A percentile compares a stretch with the other conserved stretches of the same genome.
Conservation (phyloP, 192 early-diverging fungal species). For the Spizellomyces sp. region DNA sequence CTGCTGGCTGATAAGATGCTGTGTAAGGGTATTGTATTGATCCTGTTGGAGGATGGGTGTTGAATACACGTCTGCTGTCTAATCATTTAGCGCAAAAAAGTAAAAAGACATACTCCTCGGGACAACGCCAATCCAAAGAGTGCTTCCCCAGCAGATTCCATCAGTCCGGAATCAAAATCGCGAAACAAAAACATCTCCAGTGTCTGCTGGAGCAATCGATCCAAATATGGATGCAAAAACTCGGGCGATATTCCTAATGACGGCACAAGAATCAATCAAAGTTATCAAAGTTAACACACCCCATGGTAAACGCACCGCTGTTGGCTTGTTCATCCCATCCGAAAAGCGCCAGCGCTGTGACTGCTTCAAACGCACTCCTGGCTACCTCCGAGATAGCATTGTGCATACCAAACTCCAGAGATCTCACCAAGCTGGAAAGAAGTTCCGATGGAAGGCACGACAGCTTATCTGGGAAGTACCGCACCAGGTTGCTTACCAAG, state of each 20-base stretch:
- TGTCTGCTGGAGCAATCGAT: constrained; percentile 53
- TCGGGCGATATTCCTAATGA: constrained; percentile 21
- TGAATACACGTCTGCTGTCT: neutral
- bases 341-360: constrained; percentile 61
- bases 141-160: constrained; percentile 63
- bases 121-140: constrained; percentile 60
- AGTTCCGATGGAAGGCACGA: constrained; percentile 48
- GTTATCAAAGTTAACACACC: too few species aligned
- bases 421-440: constrained; percentile 58
- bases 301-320: too few species aligned
- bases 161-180: constrained; percentile 61
- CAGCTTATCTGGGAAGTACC: constrained; percentile 66
- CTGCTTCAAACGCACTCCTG: constrained; percentile 63
- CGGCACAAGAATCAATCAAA: constrained; percentile 10
- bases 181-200: constrained; percentile 65
- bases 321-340: constrained; percentile 48
- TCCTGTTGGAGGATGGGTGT: constrained; percentile 26
- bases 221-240: constrained; percentile 44
- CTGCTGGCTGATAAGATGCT: constrained; percentile 56
- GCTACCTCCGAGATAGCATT: constrained; percentile 62
- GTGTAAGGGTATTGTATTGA: constrained; percentile 51
- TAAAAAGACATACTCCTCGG: constrained; percentile 38
- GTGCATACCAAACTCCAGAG: constrained; percentile 64
- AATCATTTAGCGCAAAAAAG: neutral
- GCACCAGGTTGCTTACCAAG: constrained; percentile 64